Base-by-base conservation (phyloP, 2,329 filamentous ascomycete species). In the Tolypocladium nubicola region DNA sequence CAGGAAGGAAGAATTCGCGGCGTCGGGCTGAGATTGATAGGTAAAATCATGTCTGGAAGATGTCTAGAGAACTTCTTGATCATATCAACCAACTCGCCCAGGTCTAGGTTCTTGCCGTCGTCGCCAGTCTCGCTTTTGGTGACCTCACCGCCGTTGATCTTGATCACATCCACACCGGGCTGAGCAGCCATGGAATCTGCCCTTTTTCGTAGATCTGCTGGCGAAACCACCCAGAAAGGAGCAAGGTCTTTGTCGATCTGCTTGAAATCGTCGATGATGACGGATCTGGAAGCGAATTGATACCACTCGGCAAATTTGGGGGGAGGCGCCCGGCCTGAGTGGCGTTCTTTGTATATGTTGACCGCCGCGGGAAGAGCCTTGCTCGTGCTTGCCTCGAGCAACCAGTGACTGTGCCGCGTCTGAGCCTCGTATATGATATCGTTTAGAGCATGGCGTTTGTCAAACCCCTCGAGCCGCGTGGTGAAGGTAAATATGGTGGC, bases 241-340 rank as follows among this genome's bases (percentile, higher is more conserved):
- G 84, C 74, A 3, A 96, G 72, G 60, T 89, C 85, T 56, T 85
- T 78, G 62, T 89, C 85, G 56, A 96, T 90, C 53, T 87, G 89
- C 62, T 89, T 85, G 63, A 89, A 96, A 61, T 89, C 84, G 65
- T 96, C 91, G 56, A 94, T 84, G 55, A 96, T 76, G 55, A 83
- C 76, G 0, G 91, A 87, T n/a, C 80, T 76, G 60, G 80, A 82
- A 6, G 90, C 89, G 65, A 89, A 90, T 23, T 86, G 79, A 67
- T 87, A 96, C 91, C 91, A 96, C 62, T 85, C 84, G 64, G 91
- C 88, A 64, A 96, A 96, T 58, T 88, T 82, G 1, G 86, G 88
- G 13, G 91, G 91, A 19, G 91, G 90, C 35, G 83, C 75, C 59
- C 90, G 82, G 16, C 84, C 83, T 64, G 88, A 64, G 58, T 83